Evolutionary conservation across 202 grass and related monocot genomes (phyloP).

Genomic region (Schoenoplectus triqueter): DNA sequence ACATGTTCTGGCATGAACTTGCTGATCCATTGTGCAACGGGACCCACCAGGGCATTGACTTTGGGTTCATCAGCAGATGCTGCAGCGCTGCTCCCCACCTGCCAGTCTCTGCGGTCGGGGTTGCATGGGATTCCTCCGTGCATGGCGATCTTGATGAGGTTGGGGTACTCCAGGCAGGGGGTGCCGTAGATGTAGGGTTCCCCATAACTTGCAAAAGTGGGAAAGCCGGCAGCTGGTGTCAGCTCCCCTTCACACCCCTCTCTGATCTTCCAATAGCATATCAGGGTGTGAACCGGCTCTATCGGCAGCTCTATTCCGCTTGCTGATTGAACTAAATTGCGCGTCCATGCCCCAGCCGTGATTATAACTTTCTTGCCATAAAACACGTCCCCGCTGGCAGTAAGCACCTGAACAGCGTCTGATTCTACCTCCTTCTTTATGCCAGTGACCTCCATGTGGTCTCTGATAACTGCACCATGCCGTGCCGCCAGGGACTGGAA

Average conservation of each 20-base stretch:
- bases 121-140: conserved; percentile 69
- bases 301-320: conserved; percentile 51
- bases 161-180: conserved; percentile 71
- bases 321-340: conserved; percentile 49
- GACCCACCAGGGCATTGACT: conserved; percentile 38
- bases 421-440: conserved; percentile 43
- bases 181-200: conserved; percentile 71
- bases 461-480: conserved; percentile 57
- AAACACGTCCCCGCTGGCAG: conserved; percentile 47
- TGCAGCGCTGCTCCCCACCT: conserved; percentile 20
- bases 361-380: conserved; percentile 58
- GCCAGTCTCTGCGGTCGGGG: conserved; percentile 66
- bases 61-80: not conserved
- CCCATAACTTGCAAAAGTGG: conserved; percentile 83
- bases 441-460: conserved; percentile 55
- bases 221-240: conserved; percentile 56
- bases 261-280: conserved; percentile 77
- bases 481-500: conserved; percentile 65
- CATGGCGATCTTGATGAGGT: conserved; percentile 77
- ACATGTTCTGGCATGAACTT: conserved; percentile 51
- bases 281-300: conserved; percentile 56
- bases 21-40: conserved; percentile 65
- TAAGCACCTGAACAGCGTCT: conserved; percentile 24
- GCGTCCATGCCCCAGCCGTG: conserved; percentile 61
- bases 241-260: conserved; percentile 51